Base-by-base conservation (phyloP, 768 basidiomycete genomes). In the Leccinellum rugosiceps region DNA sequence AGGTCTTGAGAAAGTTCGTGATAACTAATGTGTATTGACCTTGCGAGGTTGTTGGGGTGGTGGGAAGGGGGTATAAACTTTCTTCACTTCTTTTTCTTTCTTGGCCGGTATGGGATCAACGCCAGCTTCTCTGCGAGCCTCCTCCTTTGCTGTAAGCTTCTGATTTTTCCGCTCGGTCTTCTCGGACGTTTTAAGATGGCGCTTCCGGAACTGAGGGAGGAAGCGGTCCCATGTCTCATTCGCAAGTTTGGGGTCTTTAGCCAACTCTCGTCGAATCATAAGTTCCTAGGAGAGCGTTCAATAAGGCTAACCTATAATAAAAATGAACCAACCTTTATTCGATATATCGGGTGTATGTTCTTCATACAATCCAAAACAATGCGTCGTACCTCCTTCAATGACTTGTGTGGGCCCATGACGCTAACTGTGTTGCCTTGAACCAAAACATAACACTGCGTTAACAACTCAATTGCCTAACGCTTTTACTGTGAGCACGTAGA, bases 341-440 rank as follows among this genome's bases (percentile, higher is more conserved):
- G 87, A 71, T 99, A 99, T 69, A 99, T 98, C 2, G 97, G 97
- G 68, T 99, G 97, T 53, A 98, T 90, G 70, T 99, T 99, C 76
- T 89, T 94, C 97, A 99, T 98, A 77, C 97, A 99, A 69, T 99
- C 97, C 43, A 98, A 73, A n/a, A 99, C 84, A 60, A 98, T 98
- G 64, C 95, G 77, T 57, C 97, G 82, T 11, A 99, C 96, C 74
- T 99, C 97, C 72, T 98, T 98, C 19, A 99, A 78, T 0, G 89
- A 88, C 68, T 96, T 97, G 77, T 90, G 90, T 0, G 94, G 89
- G 4, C 97, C 97, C 94, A 98, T 98, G 13, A 93, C 94, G 51
- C 94, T 93, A 56, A 99, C 97, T 1, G 97, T 99, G 72, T 84
- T 98, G 60, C 97, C 97, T 78, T 98, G 97, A 3, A 99, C 97